These are phyloP conservation scores for Penicillium fimorum DNA, from an alignment of 495 filamentous ascomycete species.

Conservation along the genomic window DNA sequence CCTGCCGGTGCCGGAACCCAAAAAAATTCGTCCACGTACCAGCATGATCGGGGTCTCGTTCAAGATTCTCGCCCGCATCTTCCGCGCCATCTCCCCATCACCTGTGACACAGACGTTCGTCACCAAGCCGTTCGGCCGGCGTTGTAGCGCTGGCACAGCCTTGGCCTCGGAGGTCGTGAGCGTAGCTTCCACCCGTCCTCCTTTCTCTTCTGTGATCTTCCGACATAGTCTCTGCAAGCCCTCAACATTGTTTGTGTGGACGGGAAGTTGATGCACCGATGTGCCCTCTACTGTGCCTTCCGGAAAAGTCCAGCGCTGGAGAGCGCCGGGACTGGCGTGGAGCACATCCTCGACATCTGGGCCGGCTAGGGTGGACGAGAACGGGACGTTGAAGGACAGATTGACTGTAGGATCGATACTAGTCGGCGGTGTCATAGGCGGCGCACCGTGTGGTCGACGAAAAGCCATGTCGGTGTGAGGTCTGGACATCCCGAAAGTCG, in stretches of 20 bases:
- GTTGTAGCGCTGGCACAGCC: slow-evolving; percentile 61
- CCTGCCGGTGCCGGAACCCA: slow-evolving; percentile 5
- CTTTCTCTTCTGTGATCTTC: slow-evolving; percentile 69
- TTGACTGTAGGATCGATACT: slow-evolving; percentile 68
- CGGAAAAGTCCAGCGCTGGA: slow-evolving; percentile 88
- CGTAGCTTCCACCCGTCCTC: slow-evolving; percentile 70
- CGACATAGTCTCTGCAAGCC: slow-evolving; percentile 73
- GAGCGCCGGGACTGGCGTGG: slow-evolving; percentile 77
- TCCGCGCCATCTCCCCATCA: slow-evolving; percentile 75
- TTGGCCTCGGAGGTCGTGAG: slow-evolving; percentile 83
- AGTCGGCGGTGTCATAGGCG: slow-evolving; percentile 63
- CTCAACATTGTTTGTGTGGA: slow-evolving; percentile 81
- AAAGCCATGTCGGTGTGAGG: slow-evolving; percentile 74
- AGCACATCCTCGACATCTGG: slow-evolving; percentile 90
- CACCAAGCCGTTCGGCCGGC: slow-evolving; percentile 69
- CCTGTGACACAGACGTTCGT: slow-evolving; percentile 90
- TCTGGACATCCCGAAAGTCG: slow-evolving; percentile 75
- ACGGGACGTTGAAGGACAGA: slow-evolving; percentile 91
- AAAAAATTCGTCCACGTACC: slow-evolving; percentile 56
- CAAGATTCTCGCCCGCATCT: slow-evolving; percentile 79
- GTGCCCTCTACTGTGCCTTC: slow-evolving; percentile 79
- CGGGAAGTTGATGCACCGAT: slow-evolving; percentile 79
- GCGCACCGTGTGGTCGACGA: slow-evolving; percentile 67
- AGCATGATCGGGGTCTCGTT: slow-evolving; percentile 83
- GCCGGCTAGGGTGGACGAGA: slow-evolving; percentile 84